phyloP scores from a whole-genome alignment of 768 basidiomycete species.

The Tephrocybe sp. region DNA sequence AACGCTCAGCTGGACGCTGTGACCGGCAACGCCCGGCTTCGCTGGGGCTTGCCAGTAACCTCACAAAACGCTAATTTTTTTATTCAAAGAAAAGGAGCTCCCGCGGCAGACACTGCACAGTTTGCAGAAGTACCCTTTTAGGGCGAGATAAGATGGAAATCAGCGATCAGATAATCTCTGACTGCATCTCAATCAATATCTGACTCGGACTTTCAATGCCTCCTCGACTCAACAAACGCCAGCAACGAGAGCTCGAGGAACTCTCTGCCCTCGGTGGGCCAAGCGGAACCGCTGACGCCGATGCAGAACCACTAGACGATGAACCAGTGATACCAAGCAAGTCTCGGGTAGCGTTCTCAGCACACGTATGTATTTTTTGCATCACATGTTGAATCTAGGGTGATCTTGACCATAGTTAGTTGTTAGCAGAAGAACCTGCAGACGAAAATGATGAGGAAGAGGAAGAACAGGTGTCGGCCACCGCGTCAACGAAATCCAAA shows the following conservation, averaged over 20 bases:
- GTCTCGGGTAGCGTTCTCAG: slow-evolving; percentile 35
- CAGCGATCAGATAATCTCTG: too few species aligned
- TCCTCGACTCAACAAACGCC: slow-evolving; percentile 77
- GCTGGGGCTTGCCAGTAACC: too few species aligned
- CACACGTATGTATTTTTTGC: slow-evolving; percentile 2
- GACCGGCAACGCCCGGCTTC: too few species aligned
- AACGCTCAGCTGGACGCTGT: too few species aligned
- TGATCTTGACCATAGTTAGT: slow-evolving; percentile 25
- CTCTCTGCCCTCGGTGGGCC: slow-evolving; percentile 51
- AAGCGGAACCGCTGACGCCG: slow-evolving; percentile 19
- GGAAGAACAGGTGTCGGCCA: slow-evolving; percentile 28
- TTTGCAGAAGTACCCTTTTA: too few species aligned
- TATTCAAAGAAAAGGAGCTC: too few species aligned
- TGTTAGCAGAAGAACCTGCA: slow-evolving; percentile 31
- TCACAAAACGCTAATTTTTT: too few species aligned
- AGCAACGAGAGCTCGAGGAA: slow-evolving; percentile 83
- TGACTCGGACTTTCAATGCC: too few species aligned
- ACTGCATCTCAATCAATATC: too few species aligned
- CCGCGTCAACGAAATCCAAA: slow-evolving; percentile 26
- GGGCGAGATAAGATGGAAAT: too few species aligned
- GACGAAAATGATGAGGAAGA: slow-evolving; percentile 9
- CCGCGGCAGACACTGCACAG: too few species aligned
- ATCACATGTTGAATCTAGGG: not conserved
- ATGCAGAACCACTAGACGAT: slow-evolving; percentile 36
- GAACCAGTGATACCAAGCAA: slow-evolving; percentile 22